A percentile compares a stretch with the other conserved stretches of the same genome.
phyloP scores from a whole-genome alignment of 495 filamentous ascomycete species.

The Tuber brumale region DNA sequence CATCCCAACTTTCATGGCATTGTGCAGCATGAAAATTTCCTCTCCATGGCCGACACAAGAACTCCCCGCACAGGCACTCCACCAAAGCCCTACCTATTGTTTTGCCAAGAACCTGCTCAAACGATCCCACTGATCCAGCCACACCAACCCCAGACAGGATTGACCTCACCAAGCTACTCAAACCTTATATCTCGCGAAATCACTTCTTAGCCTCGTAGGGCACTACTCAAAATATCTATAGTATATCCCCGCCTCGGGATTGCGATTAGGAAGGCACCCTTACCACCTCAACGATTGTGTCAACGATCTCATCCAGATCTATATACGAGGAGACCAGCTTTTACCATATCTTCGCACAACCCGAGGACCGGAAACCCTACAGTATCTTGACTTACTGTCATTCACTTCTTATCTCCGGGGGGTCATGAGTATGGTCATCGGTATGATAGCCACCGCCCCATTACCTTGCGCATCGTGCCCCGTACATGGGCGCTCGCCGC shows the following conservation, averaged over 20 bases:
- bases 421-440: neutral
- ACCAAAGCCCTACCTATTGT: too few species aligned
- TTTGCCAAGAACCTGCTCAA: too few species aligned
- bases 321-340: neutral
- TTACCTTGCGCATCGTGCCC: neutral
- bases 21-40: neutral
- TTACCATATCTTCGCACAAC: neutral
- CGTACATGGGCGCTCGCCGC: neutral
- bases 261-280: neutral
- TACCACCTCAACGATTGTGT: neutral
- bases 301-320: neutral
- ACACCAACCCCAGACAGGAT: too few species aligned
- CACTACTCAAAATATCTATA: too few species aligned
- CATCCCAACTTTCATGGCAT: neutral
- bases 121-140: too few species aligned
- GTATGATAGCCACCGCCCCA: neutral
- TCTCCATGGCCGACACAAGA: neutral
- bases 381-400: too few species aligned
- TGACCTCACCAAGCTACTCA: too few species aligned
- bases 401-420: neutral
- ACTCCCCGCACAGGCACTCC: too few species aligned
- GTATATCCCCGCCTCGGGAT: neutral
- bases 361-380: neutral
- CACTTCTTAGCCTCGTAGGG: too few species aligned
- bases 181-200: too few species aligned